These are phyloP conservation scores for Trichoderma cornu-damae DNA, from an alignment of 2,329 filamentous ascomycete species.

Conservation along the genomic window DNA sequence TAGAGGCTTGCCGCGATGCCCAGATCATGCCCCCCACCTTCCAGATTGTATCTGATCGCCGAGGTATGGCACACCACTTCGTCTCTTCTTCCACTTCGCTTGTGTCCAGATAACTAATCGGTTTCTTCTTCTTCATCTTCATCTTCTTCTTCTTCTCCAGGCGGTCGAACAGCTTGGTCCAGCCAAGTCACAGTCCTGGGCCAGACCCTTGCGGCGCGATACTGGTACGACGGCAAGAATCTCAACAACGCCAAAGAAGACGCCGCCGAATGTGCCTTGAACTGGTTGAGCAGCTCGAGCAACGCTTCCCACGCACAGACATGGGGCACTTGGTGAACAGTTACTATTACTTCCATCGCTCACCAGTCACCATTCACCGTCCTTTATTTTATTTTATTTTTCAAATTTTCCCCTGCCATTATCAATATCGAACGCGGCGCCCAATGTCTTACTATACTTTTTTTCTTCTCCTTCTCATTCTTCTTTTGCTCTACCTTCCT, in stretches of 20 bases:
- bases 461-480: not conserved
- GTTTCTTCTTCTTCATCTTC: too few relatives aligned
- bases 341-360: not conserved
- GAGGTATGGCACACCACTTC: conserved; percentile 48
- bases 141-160: conserved; percentile 48
- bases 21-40: conserved; percentile 55
- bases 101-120: not conserved
- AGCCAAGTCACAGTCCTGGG: conserved; percentile 70
- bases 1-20: conserved; percentile 54
- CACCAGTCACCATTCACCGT: not conserved
- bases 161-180: conserved; percentile 87
- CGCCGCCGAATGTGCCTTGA: conserved; percentile 75
- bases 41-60: conserved; percentile 68
- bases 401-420: not conserved
- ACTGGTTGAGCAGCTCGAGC: conserved; percentile 43
- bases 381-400: not conserved
- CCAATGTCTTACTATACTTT: not conserved
- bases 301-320: conserved; percentile 24
- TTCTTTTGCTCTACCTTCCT: not conserved
- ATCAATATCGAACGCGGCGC: not conserved
- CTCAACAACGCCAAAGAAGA: conserved; percentile 86
- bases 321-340: conserved; percentile 23
- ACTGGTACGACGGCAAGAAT: conserved; percentile 87
- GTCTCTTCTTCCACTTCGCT: not conserved
- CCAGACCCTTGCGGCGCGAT: conserved; percentile 63